A percentile compares a stretch with the other conserved stretches of the same genome.
phyloP scores from a whole-genome alignment of 768 basidiomycete species.

The Saitozyma podzolica region DNA sequence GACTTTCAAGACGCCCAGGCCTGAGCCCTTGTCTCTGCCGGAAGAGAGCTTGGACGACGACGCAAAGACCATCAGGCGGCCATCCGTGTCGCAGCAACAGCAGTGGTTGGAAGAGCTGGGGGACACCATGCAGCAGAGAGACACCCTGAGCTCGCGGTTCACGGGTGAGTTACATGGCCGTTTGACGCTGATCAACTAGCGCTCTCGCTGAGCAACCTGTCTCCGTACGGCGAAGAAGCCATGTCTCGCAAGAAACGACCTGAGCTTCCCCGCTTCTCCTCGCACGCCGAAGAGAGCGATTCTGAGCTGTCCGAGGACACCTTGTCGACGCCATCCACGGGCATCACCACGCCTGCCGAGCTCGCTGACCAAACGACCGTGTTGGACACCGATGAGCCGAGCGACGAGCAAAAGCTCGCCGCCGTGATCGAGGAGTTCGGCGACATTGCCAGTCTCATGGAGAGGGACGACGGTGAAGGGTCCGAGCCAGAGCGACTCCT shows the following conservation, averaged over 20 bases:
- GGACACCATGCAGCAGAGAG: slow-evolving; percentile 13
- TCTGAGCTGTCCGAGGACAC: neutral
- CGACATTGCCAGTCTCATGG: slow-evolving; percentile 52
- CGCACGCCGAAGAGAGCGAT: slow-evolving; percentile 1
- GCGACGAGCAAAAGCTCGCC: slow-evolving; percentile 58
- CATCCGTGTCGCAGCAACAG: slow-evolving; percentile 1
- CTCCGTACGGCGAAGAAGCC: slow-evolving; percentile 4
- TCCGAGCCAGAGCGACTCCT: slow-evolving; percentile 58
- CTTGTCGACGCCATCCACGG: neutral
- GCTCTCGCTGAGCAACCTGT: slow-evolving; percentile 20
- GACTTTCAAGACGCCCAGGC: no score
- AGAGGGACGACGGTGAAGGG: slow-evolving; percentile 18
- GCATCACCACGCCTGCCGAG: neutral
- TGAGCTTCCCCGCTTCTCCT: slow-evolving; percentile 10
- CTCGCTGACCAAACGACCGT: neutral
- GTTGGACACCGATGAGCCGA: slow-evolving; percentile 2
- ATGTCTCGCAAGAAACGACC: neutral
- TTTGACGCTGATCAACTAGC: slow-evolving; percentile 14
- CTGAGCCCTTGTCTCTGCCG: neutral
- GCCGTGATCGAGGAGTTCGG: slow-evolving; percentile 65
- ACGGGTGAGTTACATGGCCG: slow-evolving; percentile 21
- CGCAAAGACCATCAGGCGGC: neutral
- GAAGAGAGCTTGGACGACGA: no score
- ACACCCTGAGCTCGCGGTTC: slow-evolving; percentile 23
- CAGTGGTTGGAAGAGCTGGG: slow-evolving; percentile 24